Evolutionary conservation across 1,284 basidiomycete species (phyloP).

Genomic region (Trametes hirsuta): DNA sequence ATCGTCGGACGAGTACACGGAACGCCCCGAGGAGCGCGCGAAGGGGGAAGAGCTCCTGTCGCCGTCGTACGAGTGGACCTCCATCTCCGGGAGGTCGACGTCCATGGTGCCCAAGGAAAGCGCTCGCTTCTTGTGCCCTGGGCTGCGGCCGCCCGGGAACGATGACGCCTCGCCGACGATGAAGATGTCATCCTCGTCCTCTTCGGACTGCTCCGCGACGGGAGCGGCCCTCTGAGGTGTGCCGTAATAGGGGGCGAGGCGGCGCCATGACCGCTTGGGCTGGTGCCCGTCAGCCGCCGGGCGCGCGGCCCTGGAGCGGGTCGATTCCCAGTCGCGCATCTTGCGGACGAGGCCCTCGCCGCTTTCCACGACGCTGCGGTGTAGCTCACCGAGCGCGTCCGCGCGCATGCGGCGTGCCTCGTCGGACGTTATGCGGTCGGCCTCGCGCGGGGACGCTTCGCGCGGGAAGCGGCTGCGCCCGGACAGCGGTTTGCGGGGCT

Average conservation of each 20-base stretch:
- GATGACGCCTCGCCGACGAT: slow-evolving; percentile 46
- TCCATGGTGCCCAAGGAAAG: slow-evolving; percentile 47
- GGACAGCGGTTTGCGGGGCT: slow-evolving; percentile 9
- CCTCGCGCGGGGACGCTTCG: slow-evolving; percentile 14
- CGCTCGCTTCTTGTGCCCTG: slow-evolving; percentile 43
- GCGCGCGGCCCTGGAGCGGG: slow-evolving; percentile 45
- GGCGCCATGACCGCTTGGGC: slow-evolving; percentile 7
- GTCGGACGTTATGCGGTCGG: slow-evolving; percentile 26
- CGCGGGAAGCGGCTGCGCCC: slow-evolving; percentile 14
- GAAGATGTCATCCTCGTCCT: slow-evolving; percentile 59
- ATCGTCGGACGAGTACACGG: slow-evolving; percentile 36
- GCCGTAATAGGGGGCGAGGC: slow-evolving; percentile 17
- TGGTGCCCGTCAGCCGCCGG: slow-evolving; percentile 11
- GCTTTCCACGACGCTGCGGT: slow-evolving; percentile 58
- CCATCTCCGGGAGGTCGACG: slow-evolving; percentile 30
- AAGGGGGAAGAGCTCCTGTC: slow-evolving; percentile 38
- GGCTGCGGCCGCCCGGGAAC: slow-evolving; percentile 19
- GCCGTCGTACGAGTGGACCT: slow-evolving; percentile 17
- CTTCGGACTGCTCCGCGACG: slow-evolving; percentile 35
- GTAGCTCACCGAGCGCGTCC: slow-evolving; percentile 66
- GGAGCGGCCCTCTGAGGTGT: slow-evolving; percentile 11
- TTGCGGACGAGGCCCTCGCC: slow-evolving; percentile 69
- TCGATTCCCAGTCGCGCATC: slow-evolving; percentile 71
- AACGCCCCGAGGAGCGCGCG: slow-evolving; percentile 28
- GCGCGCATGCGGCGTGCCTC: slow-evolving; percentile 56